These are phyloP conservation scores for Spongospora subterranea DNA, from an alignment of 208 protist species.

Conservation along the genomic window DNA sequence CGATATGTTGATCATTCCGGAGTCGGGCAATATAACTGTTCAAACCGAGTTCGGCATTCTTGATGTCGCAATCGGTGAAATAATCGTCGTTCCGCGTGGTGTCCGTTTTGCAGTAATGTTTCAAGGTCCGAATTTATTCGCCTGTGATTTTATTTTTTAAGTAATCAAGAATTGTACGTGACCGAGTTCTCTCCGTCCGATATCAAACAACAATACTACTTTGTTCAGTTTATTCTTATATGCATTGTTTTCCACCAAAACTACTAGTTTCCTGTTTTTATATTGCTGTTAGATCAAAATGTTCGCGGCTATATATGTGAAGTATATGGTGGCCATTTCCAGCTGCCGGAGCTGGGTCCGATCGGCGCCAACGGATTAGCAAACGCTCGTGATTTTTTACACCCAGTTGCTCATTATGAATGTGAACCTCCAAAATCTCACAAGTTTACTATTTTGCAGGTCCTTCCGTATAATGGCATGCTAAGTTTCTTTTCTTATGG, in stretches of 20 bases:
- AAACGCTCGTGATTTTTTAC: constrained; percentile 85
- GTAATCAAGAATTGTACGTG: no score
- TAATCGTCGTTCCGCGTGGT: constrained; percentile 80
- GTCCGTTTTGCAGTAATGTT: constrained; percentile 77
- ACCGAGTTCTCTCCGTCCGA: neutral
- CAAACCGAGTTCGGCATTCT: constrained; percentile 82
- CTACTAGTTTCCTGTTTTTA: constrained; percentile 6
- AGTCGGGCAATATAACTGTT: constrained; percentile 69
- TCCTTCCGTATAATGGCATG: no score
- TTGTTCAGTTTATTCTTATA: constrained; percentile 33
- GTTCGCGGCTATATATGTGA: constrained; percentile 83
- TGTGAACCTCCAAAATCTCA: neutral
- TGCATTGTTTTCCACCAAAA: constrained; percentile 7
- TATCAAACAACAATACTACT: constrained; percentile 23
- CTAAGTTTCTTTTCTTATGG: neutral
- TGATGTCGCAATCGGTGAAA: constrained; percentile 79
- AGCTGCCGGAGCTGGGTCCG: constrained; percentile 83
- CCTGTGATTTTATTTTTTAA: no score
- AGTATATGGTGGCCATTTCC: constrained; percentile 82
- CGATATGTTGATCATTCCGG: constrained; percentile 80
- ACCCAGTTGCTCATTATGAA: constrained; percentile 81
- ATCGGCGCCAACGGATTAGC: constrained; percentile 87
- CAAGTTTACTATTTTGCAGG: constrained; percentile 65
- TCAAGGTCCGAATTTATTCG: constrained; percentile 17
- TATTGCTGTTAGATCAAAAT: constrained; percentile 37